Conservation (phyloP, 108 stramenopile species). For the Poteriospumella lacustris region DNA sequence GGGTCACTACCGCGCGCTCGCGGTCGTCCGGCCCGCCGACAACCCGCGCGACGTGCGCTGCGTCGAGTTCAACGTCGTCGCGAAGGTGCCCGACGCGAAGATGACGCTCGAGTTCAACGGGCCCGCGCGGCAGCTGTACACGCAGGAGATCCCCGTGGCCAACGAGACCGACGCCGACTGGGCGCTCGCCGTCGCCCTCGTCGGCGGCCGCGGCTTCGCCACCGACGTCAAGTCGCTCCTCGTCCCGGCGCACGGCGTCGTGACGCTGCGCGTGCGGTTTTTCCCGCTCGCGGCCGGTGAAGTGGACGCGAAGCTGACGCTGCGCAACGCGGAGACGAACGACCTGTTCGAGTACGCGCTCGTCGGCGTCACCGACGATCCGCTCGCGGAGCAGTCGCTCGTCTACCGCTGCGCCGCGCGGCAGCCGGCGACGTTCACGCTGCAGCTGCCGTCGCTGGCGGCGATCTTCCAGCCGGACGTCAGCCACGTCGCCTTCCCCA, state of each 20-base stretch:
- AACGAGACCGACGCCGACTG: conserved; percentile 52
- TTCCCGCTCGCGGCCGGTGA: conserved; percentile 32
- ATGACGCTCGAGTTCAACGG: conserved; percentile 50
- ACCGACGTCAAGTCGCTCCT: conserved; percentile 33
- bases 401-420: conserved; percentile 46
- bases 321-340: conserved; percentile 35
- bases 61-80: conserved; percentile 33
- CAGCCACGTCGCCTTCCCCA: no score
- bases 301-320: conserved; percentile 35
- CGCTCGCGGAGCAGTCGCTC: conserved; percentile 49
- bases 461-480: no score
- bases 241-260: conserved; percentile 41
- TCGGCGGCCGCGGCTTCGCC: conserved; percentile 38
- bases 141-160: conserved; percentile 52
- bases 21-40: background rate
- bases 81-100: conserved; percentile 33
- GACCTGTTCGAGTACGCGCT: conserved; percentile 48
- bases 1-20: background rate
- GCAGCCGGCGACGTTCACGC: conserved; percentile 31
- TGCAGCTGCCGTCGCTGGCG: background rate
- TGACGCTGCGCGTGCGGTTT: conserved; percentile 37
- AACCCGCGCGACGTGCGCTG: conserved; percentile 46
- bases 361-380: conserved; percentile 45
- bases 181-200: conserved; percentile 33
- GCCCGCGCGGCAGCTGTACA: conserved; percentile 50